phyloP scores from a whole-genome alignment of 176 grass and related monocot genomes.

The Carex cristatella region DNA sequence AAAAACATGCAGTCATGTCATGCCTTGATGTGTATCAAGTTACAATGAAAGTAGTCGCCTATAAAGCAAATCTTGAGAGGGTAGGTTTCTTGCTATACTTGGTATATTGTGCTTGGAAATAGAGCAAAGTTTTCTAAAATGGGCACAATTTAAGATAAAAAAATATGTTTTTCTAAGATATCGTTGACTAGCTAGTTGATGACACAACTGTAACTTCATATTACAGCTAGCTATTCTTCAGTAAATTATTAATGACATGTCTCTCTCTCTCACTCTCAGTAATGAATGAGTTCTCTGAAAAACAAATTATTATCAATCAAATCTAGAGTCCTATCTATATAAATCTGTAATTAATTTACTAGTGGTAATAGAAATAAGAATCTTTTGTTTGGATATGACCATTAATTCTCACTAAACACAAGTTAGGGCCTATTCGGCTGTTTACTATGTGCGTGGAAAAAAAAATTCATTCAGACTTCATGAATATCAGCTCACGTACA shows the following conservation, averaged over 20 bases:
- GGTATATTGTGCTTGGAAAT: conserved; percentile 7
- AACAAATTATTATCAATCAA: neutral
- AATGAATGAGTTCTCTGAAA: neutral
- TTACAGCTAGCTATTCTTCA: neutral
- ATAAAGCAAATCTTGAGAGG: conserved; percentile 3
- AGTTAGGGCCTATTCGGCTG: too few relatives aligned
- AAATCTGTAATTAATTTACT: neutral
- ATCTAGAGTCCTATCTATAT: neutral
- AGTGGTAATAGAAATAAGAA: too few relatives aligned
- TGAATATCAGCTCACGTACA: too few relatives aligned
- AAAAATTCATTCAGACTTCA: too few relatives aligned
- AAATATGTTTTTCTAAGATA: neutral
- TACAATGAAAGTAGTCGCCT: conserved; percentile 12
- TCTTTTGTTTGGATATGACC: too few relatives aligned
- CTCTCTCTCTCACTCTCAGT: neutral
- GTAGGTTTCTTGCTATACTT: conserved; percentile 17
- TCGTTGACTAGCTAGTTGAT: neutral
- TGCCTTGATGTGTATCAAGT: conserved; percentile 13
- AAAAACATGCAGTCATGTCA: conserved; percentile 18
- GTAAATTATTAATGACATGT: neutral
- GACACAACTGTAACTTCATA: conserved; percentile 16
- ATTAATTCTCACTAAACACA: too few relatives aligned
- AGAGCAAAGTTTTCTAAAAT: conserved; percentile 5
- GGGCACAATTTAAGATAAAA: conserved; percentile 7
- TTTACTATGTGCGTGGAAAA: too few relatives aligned